Conservation (phyloP, 2,329 filamentous ascomycete genomes). For the Tolypocladium album region DNA sequence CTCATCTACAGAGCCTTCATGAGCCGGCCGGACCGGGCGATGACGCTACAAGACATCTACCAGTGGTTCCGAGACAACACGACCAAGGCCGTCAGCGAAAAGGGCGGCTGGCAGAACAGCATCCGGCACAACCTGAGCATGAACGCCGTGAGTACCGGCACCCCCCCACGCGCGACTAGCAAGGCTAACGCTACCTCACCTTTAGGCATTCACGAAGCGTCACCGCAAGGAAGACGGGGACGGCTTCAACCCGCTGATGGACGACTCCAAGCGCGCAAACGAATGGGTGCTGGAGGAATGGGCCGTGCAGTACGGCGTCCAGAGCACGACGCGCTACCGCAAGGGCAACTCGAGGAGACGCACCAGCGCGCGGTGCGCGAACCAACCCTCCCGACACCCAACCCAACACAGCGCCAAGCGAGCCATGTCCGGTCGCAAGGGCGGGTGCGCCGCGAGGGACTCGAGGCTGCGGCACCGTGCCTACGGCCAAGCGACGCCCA, state of each 20-base stretch:
- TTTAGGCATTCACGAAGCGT: constrained; percentile 32
- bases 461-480: constrained; percentile 12
- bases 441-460: constrained; percentile 20
- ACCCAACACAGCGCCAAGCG: constrained; percentile 16
- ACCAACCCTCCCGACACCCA: constrained; percentile 8
- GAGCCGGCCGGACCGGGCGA: constrained; percentile 52
- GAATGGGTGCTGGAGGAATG: constrained; percentile 69
- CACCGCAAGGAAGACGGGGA: constrained; percentile 9
- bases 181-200: constrained; percentile 2
- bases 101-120: constrained; percentile 87
- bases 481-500: constrained; percentile 7
- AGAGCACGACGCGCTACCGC: constrained; percentile 76
- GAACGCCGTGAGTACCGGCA: constrained; percentile 58
- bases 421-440: constrained; percentile 20
- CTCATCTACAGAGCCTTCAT: constrained; percentile 70
- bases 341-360: constrained; percentile 30
- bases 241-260: constrained; percentile 2
- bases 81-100: constrained; percentile 63
- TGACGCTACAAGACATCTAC: constrained; percentile 82
- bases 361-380: constrained; percentile 4
- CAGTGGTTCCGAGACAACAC: constrained; percentile 81
- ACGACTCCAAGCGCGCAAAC: constrained; percentile 50
- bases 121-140: constrained; percentile 94
- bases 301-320: constrained; percentile 60
- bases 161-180: not conserved